Evolutionary conservation across 441 rosid species (phyloP), one percentile per base, ranked within the genome.

Genomic region (Brassica hybrid): DNA sequence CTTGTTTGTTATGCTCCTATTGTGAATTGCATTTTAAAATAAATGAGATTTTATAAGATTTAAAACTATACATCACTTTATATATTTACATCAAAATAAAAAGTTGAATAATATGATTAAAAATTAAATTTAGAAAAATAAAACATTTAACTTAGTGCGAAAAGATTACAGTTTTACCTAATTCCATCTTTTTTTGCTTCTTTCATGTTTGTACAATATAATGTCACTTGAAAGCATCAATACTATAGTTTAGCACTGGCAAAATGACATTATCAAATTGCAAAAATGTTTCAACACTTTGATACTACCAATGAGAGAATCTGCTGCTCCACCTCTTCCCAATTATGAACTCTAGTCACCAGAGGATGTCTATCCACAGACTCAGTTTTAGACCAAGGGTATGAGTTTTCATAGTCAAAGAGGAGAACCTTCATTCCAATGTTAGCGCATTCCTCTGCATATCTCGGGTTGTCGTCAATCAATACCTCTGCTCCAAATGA

Each of bases 401-500:
- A 96, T 1, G 96, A 88, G 65, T 93, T 92, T 90, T 96, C 90
- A n/a, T n/a, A n/a, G n/a, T n/a, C n/a, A n/a, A n/a, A n/a, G n/a
- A n/a, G n/a, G n/a, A n/a, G n/a, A n/a, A n/a, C n/a, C n/a, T n/a
- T n/a, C n/a, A n/a, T n/a, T n/a, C n/a, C n/a, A n/a, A n/a, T n/a
- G n/a, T n/a, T n/a, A n/a, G n/a, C n/a, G n/a, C n/a, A n/a, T n/a
- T n/a, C n/a, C n/a, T n/a, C n/a, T n/a, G n/a, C n/a, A 64, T 96
- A 96, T 85, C 93, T 88, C 19, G 99, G 99, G 86, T 96, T 93
- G 66, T 96, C 99, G 11, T 96, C 99, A 48, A 96, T 89, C 80
- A 96, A 80, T 73, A 91, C 85, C 83, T 90, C 88, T 21, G 98
- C 99, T 81, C 97, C 98, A 68, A 96, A 90, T 10, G 93, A 87